phyloP scores from a whole-genome alignment of 306 rosid species.

The barrel medic (Medicago truncatula) region MtrunA17r5.0-ANR NC_053049.1:18578001-18578500 shows the following conservation, averaged over 20 bases:
- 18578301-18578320: not conserved
- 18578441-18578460: no score
- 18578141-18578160: not conserved
- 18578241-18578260: not conserved
- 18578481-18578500: no score
- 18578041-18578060: not conserved
- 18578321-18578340: not conserved
- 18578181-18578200: not conserved
- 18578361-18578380: not conserved
- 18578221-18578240: not conserved
- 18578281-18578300: not conserved
- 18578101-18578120: not conserved
- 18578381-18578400: not conserved
- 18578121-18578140: not conserved
- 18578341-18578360: not conserved
- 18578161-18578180: not conserved
- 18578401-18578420: not conserved
- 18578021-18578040: not conserved
- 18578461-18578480: no score
- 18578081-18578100: not conserved
- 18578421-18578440: not conserved
- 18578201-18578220: not conserved
- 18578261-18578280: not conserved
- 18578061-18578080: not conserved
- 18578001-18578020: not conserved